Conservation (phyloP, 2,329 filamentous ascomycete species). For the Aureobasidium sp. region DNA sequence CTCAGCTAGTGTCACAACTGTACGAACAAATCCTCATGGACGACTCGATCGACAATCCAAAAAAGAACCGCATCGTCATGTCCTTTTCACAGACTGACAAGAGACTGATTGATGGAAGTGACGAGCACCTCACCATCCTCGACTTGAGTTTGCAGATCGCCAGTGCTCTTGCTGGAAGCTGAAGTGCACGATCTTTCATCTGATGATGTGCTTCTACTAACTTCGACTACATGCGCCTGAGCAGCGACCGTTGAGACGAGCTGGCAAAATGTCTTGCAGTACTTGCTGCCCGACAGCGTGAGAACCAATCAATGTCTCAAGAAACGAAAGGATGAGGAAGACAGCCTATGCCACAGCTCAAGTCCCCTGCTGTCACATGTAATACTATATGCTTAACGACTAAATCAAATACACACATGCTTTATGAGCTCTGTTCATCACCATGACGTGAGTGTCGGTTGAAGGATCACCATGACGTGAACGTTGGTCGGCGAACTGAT, state of each 20-base stretch:
- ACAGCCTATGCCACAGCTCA: neutral
- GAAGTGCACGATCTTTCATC: neutral
- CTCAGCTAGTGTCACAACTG: constrained; percentile 76
- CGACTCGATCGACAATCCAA: constrained; percentile 70
- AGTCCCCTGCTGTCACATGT: neutral
- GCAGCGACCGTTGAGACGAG: neutral
- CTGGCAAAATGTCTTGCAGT: neutral
- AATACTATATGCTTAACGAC: constrained; percentile 7
- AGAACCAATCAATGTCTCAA: neutral
- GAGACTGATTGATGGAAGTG: constrained; percentile 84
- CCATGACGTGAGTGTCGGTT: neutral
- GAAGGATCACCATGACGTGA: neutral
- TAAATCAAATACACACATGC: neutral
- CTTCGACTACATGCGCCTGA: neutral
- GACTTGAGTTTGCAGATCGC: constrained; percentile 72
- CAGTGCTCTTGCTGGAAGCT: constrained; percentile 19
- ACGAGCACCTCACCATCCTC: constrained; percentile 87
- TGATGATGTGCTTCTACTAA: neutral
- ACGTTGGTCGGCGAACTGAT: neutral
- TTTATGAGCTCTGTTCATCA: neutral
- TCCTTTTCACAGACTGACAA: constrained; percentile 94
- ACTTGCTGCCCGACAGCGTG: neutral
- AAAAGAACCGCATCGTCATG: constrained; percentile 85
- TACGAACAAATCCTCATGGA: constrained; percentile 71
- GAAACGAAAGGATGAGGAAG: neutral